phyloP scores from a whole-genome alignment of 2,329 filamentous ascomycete genomes.

The Didymella arachidicola region DNA sequence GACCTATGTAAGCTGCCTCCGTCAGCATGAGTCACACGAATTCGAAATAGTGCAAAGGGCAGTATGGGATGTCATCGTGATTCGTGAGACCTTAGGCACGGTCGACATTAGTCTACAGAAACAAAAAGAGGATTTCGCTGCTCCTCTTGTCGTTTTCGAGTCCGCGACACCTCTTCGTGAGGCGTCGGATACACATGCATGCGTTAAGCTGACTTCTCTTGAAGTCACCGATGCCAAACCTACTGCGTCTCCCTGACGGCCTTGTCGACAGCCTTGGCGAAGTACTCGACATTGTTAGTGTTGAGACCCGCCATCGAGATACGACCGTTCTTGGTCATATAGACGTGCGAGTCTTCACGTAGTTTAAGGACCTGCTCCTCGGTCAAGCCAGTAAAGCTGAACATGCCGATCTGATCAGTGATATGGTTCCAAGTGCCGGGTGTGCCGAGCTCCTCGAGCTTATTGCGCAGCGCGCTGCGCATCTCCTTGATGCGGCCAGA shows the following conservation, averaged over 20 bases:
- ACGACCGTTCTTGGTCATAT: constrained; percentile 96
- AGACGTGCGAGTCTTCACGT: constrained; percentile 75
- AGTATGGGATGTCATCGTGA: constrained; percentile 7
- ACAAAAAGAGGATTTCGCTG: neutral
- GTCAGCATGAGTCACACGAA: neutral
- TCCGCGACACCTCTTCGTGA: constrained; percentile 1
- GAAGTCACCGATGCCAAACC: constrained; percentile 2
- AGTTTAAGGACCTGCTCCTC: constrained; percentile 77
- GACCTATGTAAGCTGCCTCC: neutral
- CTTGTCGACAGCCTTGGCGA: constrained; percentile 87
- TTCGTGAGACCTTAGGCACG: constrained; percentile 13
- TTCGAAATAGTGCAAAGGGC: neutral
- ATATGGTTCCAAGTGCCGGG: constrained; percentile 97
- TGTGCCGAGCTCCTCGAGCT: constrained; percentile 84
- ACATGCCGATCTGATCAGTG: constrained; percentile 99
- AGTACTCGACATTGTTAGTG: constrained; percentile 88
- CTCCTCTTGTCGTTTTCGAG: neutral
- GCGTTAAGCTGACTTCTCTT: neutral
- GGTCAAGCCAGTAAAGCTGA: constrained; percentile 85
- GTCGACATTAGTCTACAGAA: constrained; percentile 9
- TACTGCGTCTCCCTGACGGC: constrained; percentile 69
- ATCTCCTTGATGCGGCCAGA: constrained; percentile 93
- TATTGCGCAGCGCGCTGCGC: constrained; percentile 77
- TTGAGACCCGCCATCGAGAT: constrained; percentile 99
- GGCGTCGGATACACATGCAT: neutral